Percentiles rank a stretch among this genome's conserved stretches.
phyloP scores from a whole-genome alignment of 1,139 yeast species.

The Arxiozyma telluris region DNA sequence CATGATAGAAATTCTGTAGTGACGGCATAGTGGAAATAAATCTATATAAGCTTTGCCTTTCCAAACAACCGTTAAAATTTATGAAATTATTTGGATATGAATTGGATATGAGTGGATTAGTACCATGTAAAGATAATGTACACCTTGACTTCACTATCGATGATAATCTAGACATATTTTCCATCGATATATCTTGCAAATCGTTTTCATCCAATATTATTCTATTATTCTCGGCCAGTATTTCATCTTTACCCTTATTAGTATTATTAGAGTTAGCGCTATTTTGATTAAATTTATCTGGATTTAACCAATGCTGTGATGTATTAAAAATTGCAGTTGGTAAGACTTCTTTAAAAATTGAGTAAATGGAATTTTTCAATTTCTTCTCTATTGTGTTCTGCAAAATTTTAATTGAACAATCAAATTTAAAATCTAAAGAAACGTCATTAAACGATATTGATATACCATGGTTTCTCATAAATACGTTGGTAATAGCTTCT shows the following conservation, averaged over 20 bases:
- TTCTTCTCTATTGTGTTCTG: constrained; percentile 30
- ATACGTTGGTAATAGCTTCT: constrained; percentile 30
- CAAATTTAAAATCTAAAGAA: constrained; percentile 28
- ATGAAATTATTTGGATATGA: constrained; percentile 15
- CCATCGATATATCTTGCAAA: constrained; percentile 45
- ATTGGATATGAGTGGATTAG: constrained; percentile 30
- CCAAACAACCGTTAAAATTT: constrained; percentile 31
- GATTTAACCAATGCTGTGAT: constrained; percentile 27
- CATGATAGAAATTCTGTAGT: constrained; percentile 19
- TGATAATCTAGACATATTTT: constrained; percentile 61
- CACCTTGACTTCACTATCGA: constrained; percentile 71
- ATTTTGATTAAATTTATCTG: neutral
- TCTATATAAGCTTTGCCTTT: constrained; percentile 32
- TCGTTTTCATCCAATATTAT: constrained; percentile 22
- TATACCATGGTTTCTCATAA: constrained; percentile 28
- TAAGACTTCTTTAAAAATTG: constrained; percentile 28
- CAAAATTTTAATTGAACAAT: constrained; percentile 30
- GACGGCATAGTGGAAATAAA: constrained; percentile 31
- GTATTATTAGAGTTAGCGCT: too few relatives aligned
- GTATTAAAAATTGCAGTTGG: constrained; percentile 30
- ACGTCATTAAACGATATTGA: constrained; percentile 32
- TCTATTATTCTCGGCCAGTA: neutral
- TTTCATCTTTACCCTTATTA: neutral
- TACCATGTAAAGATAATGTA: constrained; percentile 60
- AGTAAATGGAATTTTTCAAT: constrained; percentile 28